Evolutionary conservation across 495 filamentous ascomycete species (phyloP).

Genomic region (Halenospora varia): DNA sequence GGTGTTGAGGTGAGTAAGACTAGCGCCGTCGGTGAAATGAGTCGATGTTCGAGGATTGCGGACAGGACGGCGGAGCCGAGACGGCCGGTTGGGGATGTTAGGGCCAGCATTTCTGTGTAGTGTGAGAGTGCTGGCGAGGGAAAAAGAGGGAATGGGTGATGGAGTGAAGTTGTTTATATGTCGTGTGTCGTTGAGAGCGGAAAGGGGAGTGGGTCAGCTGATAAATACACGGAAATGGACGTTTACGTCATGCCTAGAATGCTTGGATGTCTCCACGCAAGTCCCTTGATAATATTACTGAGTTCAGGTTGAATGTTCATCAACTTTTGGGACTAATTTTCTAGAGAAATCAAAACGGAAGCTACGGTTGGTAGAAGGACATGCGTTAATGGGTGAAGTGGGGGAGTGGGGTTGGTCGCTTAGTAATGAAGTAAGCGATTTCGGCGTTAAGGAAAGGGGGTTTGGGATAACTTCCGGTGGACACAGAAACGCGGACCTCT

Average conservation of each 20-base stretch:
- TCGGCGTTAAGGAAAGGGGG: too few species aligned
- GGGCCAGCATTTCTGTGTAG: conserved; percentile 29
- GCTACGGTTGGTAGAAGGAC: too few species aligned
- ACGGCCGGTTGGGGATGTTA: conserved; percentile 40
- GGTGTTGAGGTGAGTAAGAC: conserved; percentile 34
- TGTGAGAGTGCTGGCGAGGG: not conserved
- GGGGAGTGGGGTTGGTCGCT: too few species aligned
- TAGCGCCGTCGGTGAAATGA: conserved; percentile 29
- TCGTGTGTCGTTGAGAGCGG: not conserved
- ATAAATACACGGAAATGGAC: not conserved
- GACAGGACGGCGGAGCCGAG: conserved; percentile 38
- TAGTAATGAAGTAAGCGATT: too few species aligned
- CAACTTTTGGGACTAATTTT: too few species aligned
- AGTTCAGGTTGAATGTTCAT: too few species aligned
- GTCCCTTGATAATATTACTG: too few species aligned
- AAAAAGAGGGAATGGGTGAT: not conserved
- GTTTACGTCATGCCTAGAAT: not conserved
- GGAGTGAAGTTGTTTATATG: not conserved
- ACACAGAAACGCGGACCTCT: too few species aligned
- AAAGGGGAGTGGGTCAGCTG: not conserved
- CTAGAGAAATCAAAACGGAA: too few species aligned
- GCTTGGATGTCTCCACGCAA: too few species aligned
- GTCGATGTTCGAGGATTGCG: conserved; percentile 34
- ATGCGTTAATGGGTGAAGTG: too few species aligned
- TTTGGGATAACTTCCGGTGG: too few species aligned